Evolutionary conservation across 2,329 filamentous ascomycete genomes (phyloP), one percentile per base, ranked within the genome.

Genomic region (Diplodia mutila): DNA sequence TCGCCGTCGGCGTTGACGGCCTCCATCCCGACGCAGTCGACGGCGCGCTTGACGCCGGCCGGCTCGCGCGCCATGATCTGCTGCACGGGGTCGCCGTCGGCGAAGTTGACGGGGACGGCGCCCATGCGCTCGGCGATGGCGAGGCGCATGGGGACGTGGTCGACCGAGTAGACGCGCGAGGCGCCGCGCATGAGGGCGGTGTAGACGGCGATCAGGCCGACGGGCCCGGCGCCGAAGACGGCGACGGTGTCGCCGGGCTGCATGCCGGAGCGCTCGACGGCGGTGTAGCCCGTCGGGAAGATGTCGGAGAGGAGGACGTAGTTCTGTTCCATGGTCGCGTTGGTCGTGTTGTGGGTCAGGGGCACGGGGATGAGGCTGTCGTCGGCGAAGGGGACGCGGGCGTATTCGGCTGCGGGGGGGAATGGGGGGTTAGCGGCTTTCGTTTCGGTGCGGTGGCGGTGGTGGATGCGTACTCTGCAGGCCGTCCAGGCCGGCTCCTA

Each of bases 201-300:
- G 57, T 71, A 69, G 2, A 67, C 67, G 4, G 66, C 66, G 39
- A 73, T 69, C 25, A 72, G 67, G 34, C 70, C 67, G 21, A 70
- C 65, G 0, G 70, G 70, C 1, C 70, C 70, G 16, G 70, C 69
- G 21, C 70, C 70, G 51, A 69, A 72, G n/a, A 71, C 68, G 25
- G 69, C 70, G 6, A 72, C 67, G 2, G 63, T 57, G 25, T 72
- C 70, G 14, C 80, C 80, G 0, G 80, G 70, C 66, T 77, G 61
- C 70, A 82, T 82, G 11, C 78, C 78, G 9, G 78, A 74, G 68
- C 74, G 74, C 18, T 73, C 71, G 6, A 82, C 68, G 2, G 74
- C 78, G 52, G 73, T 69, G 80, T 80, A 83, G 6, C 73, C 79
- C 0, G 79, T 81, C 16, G 74, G 69, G 69, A 80, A 80, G 54